A percentile compares a stretch with the other conserved stretches of the same genome.
Evolutionary conservation across 2,329 filamentous ascomycete genomes (phyloP).

Genomic region (Blastomyces emzantsi): DNA sequence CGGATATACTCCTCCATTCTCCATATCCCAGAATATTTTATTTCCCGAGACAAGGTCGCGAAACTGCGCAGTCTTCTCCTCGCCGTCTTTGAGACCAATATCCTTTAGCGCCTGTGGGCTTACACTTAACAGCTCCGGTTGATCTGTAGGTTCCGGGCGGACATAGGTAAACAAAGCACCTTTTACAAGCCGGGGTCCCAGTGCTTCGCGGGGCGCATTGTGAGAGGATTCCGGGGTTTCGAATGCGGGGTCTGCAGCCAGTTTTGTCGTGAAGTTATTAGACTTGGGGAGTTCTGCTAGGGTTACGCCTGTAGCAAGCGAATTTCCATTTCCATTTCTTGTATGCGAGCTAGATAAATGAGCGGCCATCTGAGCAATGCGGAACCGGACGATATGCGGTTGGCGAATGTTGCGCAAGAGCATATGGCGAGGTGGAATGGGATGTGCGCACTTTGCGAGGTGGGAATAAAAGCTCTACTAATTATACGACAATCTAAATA

Average conservation of each 20-base stretch:
- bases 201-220: constrained; percentile 63
- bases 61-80: constrained; percentile 65
- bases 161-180: constrained; percentile 86
- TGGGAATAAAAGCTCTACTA: background rate
- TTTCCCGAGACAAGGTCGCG: constrained; percentile 71
- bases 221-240: constrained; percentile 76
- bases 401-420: constrained; percentile 11
- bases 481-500: background rate
- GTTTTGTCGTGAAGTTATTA: constrained; percentile 53
- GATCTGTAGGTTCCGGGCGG: constrained; percentile 61
- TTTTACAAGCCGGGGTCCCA: constrained; percentile 74
- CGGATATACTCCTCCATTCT: constrained; percentile 74
- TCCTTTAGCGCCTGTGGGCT: constrained; percentile 71
- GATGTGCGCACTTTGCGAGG: background rate
- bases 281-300: constrained; percentile 52
- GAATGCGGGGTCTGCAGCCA: constrained; percentile 69
- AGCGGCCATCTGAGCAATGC: constrained; percentile 15
- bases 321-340: background rate
- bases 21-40: constrained; percentile 64
- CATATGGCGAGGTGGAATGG: constrained; percentile 11
- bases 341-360: constrained; percentile 11
- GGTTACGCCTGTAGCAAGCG: constrained; percentile 22
- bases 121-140: constrained; percentile 71
- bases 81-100: constrained; percentile 62
- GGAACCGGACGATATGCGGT: constrained; percentile 6